Conservation (phyloP, 2,329 filamentous ascomycete genomes). For the Penicillium sclerotigenum region DNA sequence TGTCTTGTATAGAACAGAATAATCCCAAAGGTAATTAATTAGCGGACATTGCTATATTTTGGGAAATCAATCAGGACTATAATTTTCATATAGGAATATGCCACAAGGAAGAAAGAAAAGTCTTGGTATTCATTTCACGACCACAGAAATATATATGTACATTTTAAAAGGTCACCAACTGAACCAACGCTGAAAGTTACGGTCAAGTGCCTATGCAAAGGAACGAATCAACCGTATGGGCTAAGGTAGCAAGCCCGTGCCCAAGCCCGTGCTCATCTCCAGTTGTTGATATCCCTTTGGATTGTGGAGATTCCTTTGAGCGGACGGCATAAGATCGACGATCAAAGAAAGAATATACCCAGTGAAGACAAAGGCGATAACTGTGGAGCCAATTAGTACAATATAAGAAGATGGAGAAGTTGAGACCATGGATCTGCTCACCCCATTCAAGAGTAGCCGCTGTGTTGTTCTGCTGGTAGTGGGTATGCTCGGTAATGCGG, state of each 20-base stretch:
- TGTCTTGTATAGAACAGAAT: background rate
- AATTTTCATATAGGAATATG: background rate
- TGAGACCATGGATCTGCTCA: background rate
- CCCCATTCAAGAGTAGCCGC: conserved; percentile 20
- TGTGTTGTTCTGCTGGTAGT: conserved; percentile 13
- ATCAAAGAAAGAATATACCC: conserved; percentile 20
- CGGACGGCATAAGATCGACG: conserved; percentile 14
- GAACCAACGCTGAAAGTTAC: background rate
- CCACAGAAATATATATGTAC: conserved; percentile 2
- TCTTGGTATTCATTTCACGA: conserved; percentile 8
- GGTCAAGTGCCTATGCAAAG: background rate
- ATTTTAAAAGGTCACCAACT: background rate
- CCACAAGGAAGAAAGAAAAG: background rate
- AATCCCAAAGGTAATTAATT: background rate
- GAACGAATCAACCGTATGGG: background rate
- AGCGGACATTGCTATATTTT: background rate
- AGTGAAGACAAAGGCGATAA: conserved; percentile 19
- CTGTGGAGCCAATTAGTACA: conserved; percentile 6
- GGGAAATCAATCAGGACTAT: background rate
- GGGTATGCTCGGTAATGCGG: conserved; percentile 11
- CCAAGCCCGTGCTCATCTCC: conserved; percentile 9
- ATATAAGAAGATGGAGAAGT: background rate
- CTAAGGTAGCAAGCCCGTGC: background rate
- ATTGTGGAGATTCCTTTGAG: conserved; percentile 6
- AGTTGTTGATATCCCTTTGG: conserved; percentile 17